Evolutionary conservation across 495 filamentous ascomycete genomes (phyloP).

Genomic region (Podospora australis): DNA sequence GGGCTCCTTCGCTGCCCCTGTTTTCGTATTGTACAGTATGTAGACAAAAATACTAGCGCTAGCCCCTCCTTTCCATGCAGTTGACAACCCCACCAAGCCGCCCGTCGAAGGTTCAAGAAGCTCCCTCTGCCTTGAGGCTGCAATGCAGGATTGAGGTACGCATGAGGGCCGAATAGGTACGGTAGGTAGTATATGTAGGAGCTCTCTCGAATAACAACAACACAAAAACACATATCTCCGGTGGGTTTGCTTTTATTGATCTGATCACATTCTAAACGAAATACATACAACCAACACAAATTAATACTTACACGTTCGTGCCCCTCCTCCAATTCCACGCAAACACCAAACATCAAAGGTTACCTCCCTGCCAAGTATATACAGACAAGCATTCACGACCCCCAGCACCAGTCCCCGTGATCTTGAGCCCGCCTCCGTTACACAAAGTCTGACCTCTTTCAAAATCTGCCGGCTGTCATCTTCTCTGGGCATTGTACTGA

Average conservation of each 20-base stretch:
- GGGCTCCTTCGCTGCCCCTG: not conserved
- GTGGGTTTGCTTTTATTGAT: no score
- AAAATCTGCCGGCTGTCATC: not conserved
- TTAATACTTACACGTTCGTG: no score
- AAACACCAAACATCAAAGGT: not conserved
- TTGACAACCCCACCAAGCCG: constrained; percentile 24
- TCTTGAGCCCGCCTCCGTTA: not conserved
- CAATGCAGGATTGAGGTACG: not conserved
- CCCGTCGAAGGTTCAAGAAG: constrained; percentile 31
- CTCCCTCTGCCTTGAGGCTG: constrained; percentile 7
- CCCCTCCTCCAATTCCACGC: not conserved
- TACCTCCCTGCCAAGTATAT: no score
- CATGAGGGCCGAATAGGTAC: no score
- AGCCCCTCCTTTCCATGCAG: constrained; percentile 3
- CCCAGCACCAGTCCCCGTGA: not conserved
- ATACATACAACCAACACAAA: no score
- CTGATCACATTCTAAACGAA: no score
- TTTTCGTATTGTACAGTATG: no score
- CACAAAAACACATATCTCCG: no score
- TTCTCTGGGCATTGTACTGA: not conserved
- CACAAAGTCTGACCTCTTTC: constrained; percentile 3
- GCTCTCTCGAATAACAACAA: no score
- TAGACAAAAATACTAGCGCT: no score
- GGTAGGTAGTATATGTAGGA: no score
- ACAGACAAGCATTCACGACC: not conserved